These are phyloP conservation scores for Physcia stellaris DNA, from an alignment of 495 filamentous ascomycete species.

Conservation along the genomic window DNA sequence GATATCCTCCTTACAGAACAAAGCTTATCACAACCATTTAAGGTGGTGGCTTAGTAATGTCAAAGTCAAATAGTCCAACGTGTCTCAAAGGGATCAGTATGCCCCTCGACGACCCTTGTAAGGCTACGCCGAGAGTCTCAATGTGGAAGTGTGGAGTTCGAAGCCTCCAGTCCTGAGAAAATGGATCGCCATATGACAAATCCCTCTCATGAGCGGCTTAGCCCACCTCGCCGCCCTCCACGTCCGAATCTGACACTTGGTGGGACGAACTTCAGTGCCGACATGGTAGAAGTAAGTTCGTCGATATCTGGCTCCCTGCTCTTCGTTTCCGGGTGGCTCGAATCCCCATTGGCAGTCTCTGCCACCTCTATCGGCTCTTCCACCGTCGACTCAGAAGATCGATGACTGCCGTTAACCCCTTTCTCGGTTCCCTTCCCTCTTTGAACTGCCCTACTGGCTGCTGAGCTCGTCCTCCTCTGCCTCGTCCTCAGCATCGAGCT, in stretches of 20 bases:
- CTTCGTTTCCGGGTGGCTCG: neutral
- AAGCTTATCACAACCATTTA: no score
- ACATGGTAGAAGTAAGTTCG: slow-evolving; percentile 66
- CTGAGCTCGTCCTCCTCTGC: slow-evolving; percentile 37
- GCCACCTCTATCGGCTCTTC: slow-evolving; percentile 9
- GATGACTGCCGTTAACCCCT: slow-evolving; percentile 13
- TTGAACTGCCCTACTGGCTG: slow-evolving; percentile 17
- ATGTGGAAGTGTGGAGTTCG: no score
- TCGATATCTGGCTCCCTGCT: slow-evolving; percentile 46
- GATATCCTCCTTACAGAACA: no score
- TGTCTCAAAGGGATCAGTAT: neutral
- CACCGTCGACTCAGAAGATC: slow-evolving; percentile 22
- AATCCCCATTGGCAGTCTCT: slow-evolving; percentile 16
- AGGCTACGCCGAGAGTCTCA: no score
- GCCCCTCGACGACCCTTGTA: neutral
- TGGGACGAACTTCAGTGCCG: slow-evolving; percentile 69
- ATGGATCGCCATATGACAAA: no score
- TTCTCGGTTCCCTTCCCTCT: no score
- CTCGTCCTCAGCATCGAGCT: slow-evolving; percentile 55
- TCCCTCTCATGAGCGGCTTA: slow-evolving; percentile 12
- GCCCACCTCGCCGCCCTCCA: slow-evolving; percentile 33
- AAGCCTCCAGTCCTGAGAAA: no score
- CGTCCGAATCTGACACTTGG: slow-evolving; percentile 59
- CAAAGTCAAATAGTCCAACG: no score
- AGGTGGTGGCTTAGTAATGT: no score